These are phyloP conservation scores for Venturia oleaginea DNA, from an alignment of 2,329 filamentous ascomycete genomes.

Conservation along the genomic window DNA sequence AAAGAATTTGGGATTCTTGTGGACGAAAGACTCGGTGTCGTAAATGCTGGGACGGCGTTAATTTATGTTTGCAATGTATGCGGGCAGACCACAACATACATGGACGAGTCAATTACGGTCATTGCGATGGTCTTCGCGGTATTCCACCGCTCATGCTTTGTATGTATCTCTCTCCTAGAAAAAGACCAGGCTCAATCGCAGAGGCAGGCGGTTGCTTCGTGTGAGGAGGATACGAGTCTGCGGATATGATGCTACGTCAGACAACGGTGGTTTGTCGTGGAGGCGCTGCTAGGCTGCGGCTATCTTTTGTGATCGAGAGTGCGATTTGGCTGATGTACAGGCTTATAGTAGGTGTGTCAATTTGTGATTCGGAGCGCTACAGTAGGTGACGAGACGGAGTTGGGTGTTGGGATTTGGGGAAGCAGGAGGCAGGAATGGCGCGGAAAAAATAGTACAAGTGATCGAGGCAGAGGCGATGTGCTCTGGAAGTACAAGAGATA, in stretches of 20 bases:
- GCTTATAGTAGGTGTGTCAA: background rate
- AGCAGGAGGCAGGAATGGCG: background rate
- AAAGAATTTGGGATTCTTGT: constrained; percentile 37
- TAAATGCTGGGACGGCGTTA: constrained; percentile 28
- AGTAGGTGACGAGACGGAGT: background rate
- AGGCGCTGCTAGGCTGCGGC: background rate
- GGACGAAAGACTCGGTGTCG: constrained; percentile 37
- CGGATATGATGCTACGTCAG: background rate
- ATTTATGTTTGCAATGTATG: background rate
- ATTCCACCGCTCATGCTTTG: constrained; percentile 7
- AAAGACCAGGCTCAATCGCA: background rate
- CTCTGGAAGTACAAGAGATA: no score
- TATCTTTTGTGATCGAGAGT: background rate
- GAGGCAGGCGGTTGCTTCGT: background rate
- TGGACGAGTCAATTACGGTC: constrained; percentile 8
- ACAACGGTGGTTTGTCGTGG: background rate
- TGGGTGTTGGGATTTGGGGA: background rate
- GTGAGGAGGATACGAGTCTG: background rate
- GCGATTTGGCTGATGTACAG: background rate
- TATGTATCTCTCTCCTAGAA: background rate
- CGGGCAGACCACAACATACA: background rate
- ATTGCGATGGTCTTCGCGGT: constrained; percentile 3
- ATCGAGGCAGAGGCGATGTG: background rate
- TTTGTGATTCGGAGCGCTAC: background rate
- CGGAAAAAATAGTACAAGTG: background rate